These are phyloP conservation scores for Diaporthe capsici DNA, from an alignment of 2,329 filamentous ascomycete genomes.

Conservation along the genomic window DNA sequence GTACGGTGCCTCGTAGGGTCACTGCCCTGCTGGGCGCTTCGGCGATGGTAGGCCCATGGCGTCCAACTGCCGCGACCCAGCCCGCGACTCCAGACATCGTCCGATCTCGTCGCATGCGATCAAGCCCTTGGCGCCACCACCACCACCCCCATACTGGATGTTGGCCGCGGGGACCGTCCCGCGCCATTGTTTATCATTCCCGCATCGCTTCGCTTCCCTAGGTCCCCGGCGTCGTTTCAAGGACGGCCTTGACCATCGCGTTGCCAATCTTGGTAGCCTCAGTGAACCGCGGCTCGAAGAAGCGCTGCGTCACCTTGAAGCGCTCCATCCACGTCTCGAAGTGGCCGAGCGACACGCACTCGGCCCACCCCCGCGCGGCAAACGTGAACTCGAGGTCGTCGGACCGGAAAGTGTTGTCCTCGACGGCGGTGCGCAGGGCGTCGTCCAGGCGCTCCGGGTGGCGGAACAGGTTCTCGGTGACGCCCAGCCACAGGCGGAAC, in stretches of 20 bases:
- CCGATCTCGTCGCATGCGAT: not conserved
- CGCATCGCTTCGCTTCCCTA: not conserved
- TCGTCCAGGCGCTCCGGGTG: constrained; percentile 86
- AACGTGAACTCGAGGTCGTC: constrained; percentile 99
- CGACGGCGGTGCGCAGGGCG: constrained; percentile 85
- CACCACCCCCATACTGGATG: not conserved
- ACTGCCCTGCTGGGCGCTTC: not conserved
- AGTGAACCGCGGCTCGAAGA: constrained; percentile 91
- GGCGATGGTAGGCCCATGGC: not conserved
- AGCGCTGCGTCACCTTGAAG: constrained; percentile 90
- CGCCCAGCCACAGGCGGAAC: constrained; percentile 95
- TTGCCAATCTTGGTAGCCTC: constrained; percentile 92
- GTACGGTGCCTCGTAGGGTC: constrained; percentile 21
- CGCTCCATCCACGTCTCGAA: constrained; percentile 94
- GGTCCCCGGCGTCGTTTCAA: constrained; percentile 76
- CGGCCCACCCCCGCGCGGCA: constrained; percentile 94
- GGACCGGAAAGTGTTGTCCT: constrained; percentile 92
- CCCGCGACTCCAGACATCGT: constrained; percentile 10
- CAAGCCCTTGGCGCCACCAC: constrained; percentile 8
- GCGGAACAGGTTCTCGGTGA: constrained; percentile 96
- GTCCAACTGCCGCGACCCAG: not conserved
- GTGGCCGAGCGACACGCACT: constrained; percentile 90
- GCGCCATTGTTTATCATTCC: not conserved
- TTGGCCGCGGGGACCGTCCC: not conserved
- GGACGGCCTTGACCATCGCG: constrained; percentile 96